Percentiles rank a stretch among this genome's conserved stretches.
Evolutionary conservation across 2,329 filamentous ascomycete genomes (phyloP).

Genomic region (Fusarium sp.): DNA sequence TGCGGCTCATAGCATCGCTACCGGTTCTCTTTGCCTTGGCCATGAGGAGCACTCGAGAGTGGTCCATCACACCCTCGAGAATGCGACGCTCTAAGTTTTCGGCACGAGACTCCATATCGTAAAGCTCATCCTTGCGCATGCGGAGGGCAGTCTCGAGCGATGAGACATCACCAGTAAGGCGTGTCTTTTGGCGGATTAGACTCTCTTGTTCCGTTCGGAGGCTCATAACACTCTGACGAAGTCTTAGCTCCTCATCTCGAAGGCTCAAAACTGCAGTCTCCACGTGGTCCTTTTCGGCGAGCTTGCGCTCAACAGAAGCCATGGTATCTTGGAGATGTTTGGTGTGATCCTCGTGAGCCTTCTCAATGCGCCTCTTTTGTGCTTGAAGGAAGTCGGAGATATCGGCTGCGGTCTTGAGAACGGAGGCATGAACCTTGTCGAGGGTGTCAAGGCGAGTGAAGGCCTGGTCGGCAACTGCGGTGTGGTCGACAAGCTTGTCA

Average conservation of each 20-base stretch:
- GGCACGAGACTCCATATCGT: constrained; percentile 89
- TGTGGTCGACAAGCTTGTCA: constrained; percentile 69
- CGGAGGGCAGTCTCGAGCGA: constrained; percentile 90
- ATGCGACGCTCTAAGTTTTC: constrained; percentile 92
- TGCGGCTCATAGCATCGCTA: constrained; percentile 69
- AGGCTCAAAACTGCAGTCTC: constrained; percentile 66
- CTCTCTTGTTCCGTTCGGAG: constrained; percentile 79
- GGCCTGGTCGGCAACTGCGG: constrained; percentile 74
- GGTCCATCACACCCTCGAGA: constrained; percentile 94
- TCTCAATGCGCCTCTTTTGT: constrained; percentile 79
- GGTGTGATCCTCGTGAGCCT: constrained; percentile 83
- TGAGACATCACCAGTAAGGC: constrained; percentile 86
- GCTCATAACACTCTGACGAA: constrained; percentile 67
- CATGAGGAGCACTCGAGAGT: constrained; percentile 91
- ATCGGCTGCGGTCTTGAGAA: constrained; percentile 85
- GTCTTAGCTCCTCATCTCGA: constrained; percentile 64
- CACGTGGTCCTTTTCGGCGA: constrained; percentile 73
- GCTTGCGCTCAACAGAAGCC: constrained; percentile 81
- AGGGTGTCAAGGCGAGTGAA: constrained; percentile 83
- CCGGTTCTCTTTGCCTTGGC: constrained; percentile 67
- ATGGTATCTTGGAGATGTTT: constrained; percentile 83
- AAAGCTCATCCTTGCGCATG: constrained; percentile 89
- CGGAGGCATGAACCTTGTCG: constrained; percentile 89
- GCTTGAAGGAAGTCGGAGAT: constrained; percentile 83
- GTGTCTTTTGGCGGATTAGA: constrained; percentile 80